These are phyloP conservation scores for Neofusicoccum umdonicola DNA, from an alignment of 2,329 filamentous ascomycete species.

Conservation along the genomic window DNA sequence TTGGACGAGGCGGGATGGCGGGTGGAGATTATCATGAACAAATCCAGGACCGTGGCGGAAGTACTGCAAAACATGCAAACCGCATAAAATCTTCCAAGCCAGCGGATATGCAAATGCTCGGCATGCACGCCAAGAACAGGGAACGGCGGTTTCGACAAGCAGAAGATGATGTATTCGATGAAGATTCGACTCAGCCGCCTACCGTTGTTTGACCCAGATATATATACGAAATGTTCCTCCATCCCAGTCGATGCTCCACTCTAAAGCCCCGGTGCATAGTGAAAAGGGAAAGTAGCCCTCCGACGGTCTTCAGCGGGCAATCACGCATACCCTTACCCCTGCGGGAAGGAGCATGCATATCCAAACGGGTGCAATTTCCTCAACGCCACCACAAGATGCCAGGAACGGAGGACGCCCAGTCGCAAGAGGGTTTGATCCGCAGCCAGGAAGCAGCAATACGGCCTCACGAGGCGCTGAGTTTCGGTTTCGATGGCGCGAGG, in stretches of 20 bases:
- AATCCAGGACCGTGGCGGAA: not conserved
- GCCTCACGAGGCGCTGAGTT: not conserved
- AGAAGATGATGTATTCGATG: not conserved
- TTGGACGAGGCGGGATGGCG: not conserved
- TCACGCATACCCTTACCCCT: not conserved
- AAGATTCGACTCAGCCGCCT: not conserved
- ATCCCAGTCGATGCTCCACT: not conserved
- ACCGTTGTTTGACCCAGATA: not conserved
- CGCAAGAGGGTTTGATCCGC: slow-evolving; percentile 5
- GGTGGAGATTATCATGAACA: not conserved
- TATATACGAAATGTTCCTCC: not conserved
- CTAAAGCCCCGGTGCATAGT: not conserved
- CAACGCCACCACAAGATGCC: not conserved
- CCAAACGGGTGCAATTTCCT: not conserved
- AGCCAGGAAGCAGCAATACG: not conserved
- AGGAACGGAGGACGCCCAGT: not conserved
- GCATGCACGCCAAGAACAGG: not conserved
- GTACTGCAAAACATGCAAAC: not conserved
- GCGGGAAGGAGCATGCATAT: not conserved
- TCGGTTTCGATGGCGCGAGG: not conserved
- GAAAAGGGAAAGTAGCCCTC: not conserved
- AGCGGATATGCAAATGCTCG: not conserved
- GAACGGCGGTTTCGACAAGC: not conserved
- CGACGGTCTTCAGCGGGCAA: not conserved
- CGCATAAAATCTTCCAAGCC: not conserved